Percentiles rank a stretch among this genome's conserved stretches.
phyloP scores from a whole-genome alignment of 768 basidiomycete species.

The Suillus ampliporus region DNA sequence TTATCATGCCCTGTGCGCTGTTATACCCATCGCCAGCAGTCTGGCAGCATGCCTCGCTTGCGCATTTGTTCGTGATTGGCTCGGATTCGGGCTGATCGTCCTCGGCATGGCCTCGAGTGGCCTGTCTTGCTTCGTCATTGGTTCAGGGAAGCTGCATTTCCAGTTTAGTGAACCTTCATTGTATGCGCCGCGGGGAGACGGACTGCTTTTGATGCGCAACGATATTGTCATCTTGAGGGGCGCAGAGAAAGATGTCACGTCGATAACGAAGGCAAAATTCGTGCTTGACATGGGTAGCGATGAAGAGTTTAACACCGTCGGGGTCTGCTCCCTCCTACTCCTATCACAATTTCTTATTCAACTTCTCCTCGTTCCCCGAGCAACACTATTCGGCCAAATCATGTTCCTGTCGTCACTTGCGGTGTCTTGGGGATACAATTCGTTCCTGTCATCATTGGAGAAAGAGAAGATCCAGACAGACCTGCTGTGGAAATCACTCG shows the following conservation, averaged over 20 bases:
- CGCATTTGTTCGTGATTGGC: conserved; percentile 36
- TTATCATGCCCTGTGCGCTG: conserved; percentile 21
- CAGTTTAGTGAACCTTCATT: conserved; percentile 19
- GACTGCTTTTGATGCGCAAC: conserved; percentile 26
- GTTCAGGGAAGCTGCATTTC: conserved; percentile 29
- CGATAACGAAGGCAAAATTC: conserved; percentile 36
- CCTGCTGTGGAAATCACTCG: conserved; percentile 24
- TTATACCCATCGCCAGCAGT: conserved; percentile 33
- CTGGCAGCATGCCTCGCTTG: conserved; percentile 29
- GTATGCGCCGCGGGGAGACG: conserved; percentile 32
- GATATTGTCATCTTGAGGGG: conserved; percentile 36
- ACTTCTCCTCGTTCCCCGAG: conserved; percentile 39
- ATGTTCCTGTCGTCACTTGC: conserved; percentile 39
- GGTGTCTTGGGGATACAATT: conserved; percentile 42
- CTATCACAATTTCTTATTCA: conserved; percentile 37
- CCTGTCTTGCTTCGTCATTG: conserved; percentile 35
- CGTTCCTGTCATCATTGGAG: conserved; percentile 37
- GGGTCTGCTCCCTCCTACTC: conserved; percentile 33
- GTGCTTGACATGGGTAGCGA: conserved; percentile 18
- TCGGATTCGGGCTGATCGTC: conserved; percentile 34
- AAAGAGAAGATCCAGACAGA: conserved; percentile 25
- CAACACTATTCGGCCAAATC: conserved; percentile 38
- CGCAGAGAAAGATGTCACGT: conserved; percentile 30
- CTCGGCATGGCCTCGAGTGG: conserved; percentile 41
- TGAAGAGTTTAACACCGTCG: conserved; percentile 20